Percentiles rank a stretch among this genome's conserved stretches.
Conservation (phyloP, 2,329 filamentous ascomycete genomes). For the Aspergillus piperis region DNA sequence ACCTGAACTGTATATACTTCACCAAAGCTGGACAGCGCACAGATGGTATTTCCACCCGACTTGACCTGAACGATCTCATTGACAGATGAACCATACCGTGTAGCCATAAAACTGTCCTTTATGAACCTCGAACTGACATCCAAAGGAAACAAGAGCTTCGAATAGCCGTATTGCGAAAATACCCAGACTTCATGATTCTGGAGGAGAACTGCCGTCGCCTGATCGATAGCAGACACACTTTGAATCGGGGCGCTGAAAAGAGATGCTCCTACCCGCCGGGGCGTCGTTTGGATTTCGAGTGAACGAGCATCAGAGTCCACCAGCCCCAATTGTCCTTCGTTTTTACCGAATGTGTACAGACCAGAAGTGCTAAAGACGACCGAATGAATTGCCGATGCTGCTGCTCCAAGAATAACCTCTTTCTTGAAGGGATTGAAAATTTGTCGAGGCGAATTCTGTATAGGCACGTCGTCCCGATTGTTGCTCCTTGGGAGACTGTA, state of each 20-base stretch:
- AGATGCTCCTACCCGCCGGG: constrained; percentile 84
- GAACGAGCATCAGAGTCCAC: constrained; percentile 95
- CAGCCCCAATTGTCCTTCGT: constrained; percentile 87
- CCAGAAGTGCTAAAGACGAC: constrained; percentile 80
- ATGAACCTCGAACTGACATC: constrained; percentile 71
- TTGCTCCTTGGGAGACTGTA: constrained; percentile 68
- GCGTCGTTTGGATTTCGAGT: constrained; percentile 76
- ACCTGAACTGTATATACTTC: constrained; percentile 86
- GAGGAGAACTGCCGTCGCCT: constrained; percentile 81
- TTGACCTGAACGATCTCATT: constrained; percentile 75
- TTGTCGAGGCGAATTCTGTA: constrained; percentile 78
- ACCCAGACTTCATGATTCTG: constrained; percentile 89
- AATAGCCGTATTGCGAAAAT: constrained; percentile 94
- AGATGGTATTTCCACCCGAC: constrained; percentile 87
- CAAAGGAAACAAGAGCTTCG: constrained; percentile 80
- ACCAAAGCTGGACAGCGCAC: constrained; percentile 78
- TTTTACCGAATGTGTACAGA: constrained; percentile 92
- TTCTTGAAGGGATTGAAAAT: constrained; percentile 91
- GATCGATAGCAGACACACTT: constrained; percentile 84
- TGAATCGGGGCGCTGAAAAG: constrained; percentile 72
- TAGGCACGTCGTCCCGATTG: constrained; percentile 76
- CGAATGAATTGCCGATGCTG: constrained; percentile 88
- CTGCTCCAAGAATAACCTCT: constrained; percentile 76
- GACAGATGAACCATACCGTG: constrained; percentile 63
- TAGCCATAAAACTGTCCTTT: constrained; percentile 64